These are phyloP conservation scores for Apophysomyces trapeziformis DNA, from an alignment of 371 early-diverging fungal genomes.

Conservation along the genomic window DNA sequence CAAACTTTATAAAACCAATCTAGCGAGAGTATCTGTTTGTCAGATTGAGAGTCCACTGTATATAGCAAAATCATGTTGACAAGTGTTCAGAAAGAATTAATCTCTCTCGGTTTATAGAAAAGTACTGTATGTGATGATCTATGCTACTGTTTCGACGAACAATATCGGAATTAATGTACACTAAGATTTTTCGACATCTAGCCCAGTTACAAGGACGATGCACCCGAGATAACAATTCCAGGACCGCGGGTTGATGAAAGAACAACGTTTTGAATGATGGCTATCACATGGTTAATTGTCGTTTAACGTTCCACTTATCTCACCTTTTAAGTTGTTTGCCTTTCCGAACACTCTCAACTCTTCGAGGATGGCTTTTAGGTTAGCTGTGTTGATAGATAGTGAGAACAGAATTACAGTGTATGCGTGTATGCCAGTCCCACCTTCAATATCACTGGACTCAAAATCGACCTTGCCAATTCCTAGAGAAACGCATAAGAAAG, in stretches of 20 bases:
- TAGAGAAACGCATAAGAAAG: slow-evolving; percentile 14
- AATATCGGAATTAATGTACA: slow-evolving; percentile 5
- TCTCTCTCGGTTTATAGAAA: neutral
- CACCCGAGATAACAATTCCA: slow-evolving; percentile 53
- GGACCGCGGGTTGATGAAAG: slow-evolving; percentile 68
- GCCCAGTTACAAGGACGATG: slow-evolving; percentile 26
- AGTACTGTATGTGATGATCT: neutral
- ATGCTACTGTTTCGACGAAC: neutral
- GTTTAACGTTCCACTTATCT: slow-evolving; percentile 7
- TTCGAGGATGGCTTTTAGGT: slow-evolving; percentile 59
- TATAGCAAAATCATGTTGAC: too few species aligned
- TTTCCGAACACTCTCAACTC: slow-evolving; percentile 62
- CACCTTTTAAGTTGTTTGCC: slow-evolving; percentile 63
- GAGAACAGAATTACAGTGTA: neutral
- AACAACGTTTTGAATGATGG: slow-evolving; percentile 62
- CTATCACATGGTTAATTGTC: slow-evolving; percentile 30
- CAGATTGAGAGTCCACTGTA: too few species aligned
- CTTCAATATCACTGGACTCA: slow-evolving; percentile 57
- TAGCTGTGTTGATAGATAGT: slow-evolving; percentile 28
- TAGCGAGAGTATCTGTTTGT: too few species aligned
- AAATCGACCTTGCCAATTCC: slow-evolving; percentile 60
- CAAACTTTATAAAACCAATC: too few species aligned
- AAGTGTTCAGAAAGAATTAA: too few species aligned
- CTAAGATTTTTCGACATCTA: neutral
- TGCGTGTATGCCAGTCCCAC: slow-evolving; percentile 14